Base-by-base conservation (phyloP, 2,329 filamentous ascomycete genomes). In the Neonectria faginata region DNA sequence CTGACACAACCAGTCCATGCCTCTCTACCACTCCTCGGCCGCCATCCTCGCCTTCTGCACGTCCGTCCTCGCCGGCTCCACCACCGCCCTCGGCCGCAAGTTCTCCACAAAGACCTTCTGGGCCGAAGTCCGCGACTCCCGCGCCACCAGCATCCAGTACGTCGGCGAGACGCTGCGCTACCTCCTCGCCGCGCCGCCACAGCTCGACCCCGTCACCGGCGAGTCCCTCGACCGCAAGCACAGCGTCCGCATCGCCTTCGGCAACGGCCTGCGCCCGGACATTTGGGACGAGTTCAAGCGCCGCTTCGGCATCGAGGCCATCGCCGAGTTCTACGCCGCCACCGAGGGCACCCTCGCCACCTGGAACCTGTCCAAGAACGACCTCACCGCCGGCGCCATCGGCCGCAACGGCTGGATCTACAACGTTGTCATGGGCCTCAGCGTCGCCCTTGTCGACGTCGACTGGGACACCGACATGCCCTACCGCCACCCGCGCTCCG, bases 111-210 rank as follows among this genome's bases (percentile, higher is more conserved):
- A 86, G 66, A 88, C 83, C 1, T 96, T 95, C 79, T 96, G 92
- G 91, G 82, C 87, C 16, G 92, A 95, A 59, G 90, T 91, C 16
- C 86, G 91, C n/a, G 85, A 86, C 48, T 87, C 86, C 53, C 81
- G 90, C 9, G 91, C 93, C 20, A 96, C 92, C 1, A 84, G 89
- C 4, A 90, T 97, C 66, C 93, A 97, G 76, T 97, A 97, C 75
- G 93, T 97, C 14, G 93, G 93, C 57, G 93, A 97, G 78, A 95
- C 92, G 0, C 91, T 93, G 68, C 90, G 93, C 6, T 97, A 97
- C 76, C 85, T 97, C 4, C 84, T 97, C 11, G 85, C 91, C 0
- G 88, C 89, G 0, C 86, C 91, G 2, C 83, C 87, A 0, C 84
- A 90, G 60, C 77, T 83, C 27, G 89, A 93, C 69, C 84, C 89